Evolutionary conservation across 1,139 yeast species (phyloP).

Genomic region (Candida mesenterica): DNA sequence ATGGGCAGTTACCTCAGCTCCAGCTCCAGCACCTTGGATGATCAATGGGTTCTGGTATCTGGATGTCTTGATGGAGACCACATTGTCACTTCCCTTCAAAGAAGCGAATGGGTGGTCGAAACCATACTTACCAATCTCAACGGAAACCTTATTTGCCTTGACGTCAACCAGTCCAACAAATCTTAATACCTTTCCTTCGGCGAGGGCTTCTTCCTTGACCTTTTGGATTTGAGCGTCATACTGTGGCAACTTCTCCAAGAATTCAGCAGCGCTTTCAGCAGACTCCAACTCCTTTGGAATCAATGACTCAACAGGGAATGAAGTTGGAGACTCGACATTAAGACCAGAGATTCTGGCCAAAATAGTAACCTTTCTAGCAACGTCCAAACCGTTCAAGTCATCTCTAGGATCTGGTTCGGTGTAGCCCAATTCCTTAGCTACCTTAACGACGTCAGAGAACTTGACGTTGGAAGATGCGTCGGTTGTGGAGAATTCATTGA

Average conservation of each 20-base stretch:
- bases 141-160: conserved; percentile 64
- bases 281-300: conserved; percentile 85
- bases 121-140: conserved; percentile 83
- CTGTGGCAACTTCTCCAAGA: conserved; percentile 73
- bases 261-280: conserved; percentile 71
- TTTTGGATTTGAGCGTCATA: conserved; percentile 78
- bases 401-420: conserved; percentile 99
- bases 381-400: conserved; percentile 95
- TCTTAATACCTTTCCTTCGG: conserved; percentile 83
- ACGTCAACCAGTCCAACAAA: conserved; percentile 91
- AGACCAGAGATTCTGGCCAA: conserved; percentile 90
- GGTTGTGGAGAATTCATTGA: conserved; percentile 84
- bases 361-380: conserved; percentile 96
- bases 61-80: conserved; percentile 84
- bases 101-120: conserved; percentile 94
- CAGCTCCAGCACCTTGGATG: conserved; percentile 99
- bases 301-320: conserved; percentile 93
- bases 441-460: conserved; percentile 85
- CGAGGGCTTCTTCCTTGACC: conserved; percentile 76
- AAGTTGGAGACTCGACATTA: conserved; percentile 81
- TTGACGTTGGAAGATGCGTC: conserved; percentile 55
- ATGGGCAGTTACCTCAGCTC: conserved; percentile 97
- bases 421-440: conserved; percentile 89
- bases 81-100: conserved; percentile 93
- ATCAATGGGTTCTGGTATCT: conserved; percentile 92